Base-by-base conservation (phyloP, 352 stramenopile genomes). In the Globisporangium echinulatum region DNA sequence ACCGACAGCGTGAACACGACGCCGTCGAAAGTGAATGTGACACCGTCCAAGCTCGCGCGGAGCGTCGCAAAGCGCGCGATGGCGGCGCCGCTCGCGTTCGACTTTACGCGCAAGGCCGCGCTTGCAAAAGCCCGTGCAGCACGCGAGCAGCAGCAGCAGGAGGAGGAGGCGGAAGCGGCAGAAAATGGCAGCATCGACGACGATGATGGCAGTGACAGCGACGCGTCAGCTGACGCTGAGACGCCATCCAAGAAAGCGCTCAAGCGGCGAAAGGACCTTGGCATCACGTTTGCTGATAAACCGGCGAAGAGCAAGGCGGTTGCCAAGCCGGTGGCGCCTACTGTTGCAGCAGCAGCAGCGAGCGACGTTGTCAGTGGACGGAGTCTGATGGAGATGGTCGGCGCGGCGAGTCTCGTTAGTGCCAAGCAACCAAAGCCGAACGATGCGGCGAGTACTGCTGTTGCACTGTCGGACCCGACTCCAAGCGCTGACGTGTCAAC, bases 31-130 rank as follows among this genome's bases (percentile, higher is more conserved):
- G 33, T 0, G 43, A 48, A 43, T 17, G 7, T 1, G 40, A 59
- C 54, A 11, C 54, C 54, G 19, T 61, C 60, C 3, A 66, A 66
- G 50, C 52, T 61, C 37, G 52, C 69, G 17, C 68, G 70, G 51
- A 65, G 46, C 47, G 61, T 61, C 19, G 49, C 69, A 13, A 64
- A 63, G 49, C 73, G 70, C 56, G 67, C 64, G 37, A 66, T 60
- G 43, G 60, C 50, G 0, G 51, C 44, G 39, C 59, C 68, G 5
- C 5, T 82, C 6, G 77, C 82, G 51, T 86, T 86, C 17, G 69
- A 86, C 36, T 86, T 86, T 43, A 72, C 74, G 9, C 74, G 71
- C 44, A 72, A 68, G 25, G 75, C 72, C 49, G 73, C 69, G 15
- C 72, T 67, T 40, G 66, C 66, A 37, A 67, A 76, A 44, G 63